Evolutionary conservation across 2,329 filamentous ascomycete genomes (phyloP), one percentile per base, ranked within the genome.

Genomic region (Endoconidiophora polonica): DNA sequence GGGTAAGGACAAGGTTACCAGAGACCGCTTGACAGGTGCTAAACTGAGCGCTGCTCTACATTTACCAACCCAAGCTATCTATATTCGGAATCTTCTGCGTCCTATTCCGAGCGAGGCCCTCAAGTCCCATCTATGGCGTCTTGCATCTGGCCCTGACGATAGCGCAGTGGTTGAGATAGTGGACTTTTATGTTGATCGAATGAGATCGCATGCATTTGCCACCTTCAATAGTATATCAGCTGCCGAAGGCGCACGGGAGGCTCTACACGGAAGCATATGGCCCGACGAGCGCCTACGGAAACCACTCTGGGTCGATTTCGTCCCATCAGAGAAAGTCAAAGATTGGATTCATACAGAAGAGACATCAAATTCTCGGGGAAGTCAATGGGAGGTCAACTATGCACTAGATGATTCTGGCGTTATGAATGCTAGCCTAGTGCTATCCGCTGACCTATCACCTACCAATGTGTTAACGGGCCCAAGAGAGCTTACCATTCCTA

Each of bases 11-110:
- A 63, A 64, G 22, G 78, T 81, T 16, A 3, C 7, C 18, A 7
- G 7, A 5, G 4, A 18, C 5, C 18, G 23, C 6, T 40, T n/a
- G n/a, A 48, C 46, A 3, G 39, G 46, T n/a, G 20, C 4, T n/a
- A 14, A 23, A 9, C 14, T 43, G 18, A 37, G 22, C 18, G 38
- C 38, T 5, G 73, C 84, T 0, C 65, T 80, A 36, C 84, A 91
- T 62, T 74, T 77, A 20, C 79, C 82, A 4, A 90, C 87, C 2
- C 66, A 77, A 29, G 81, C 85, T 14, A 68, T 96, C 44, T 96
- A 95, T 66, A 91, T 96, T 57, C 81, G 81, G 62, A 82, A 94
- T 59, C 77, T 96, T 49, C 88, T 93, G 77, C 81, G 90, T 44
- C 88, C 91, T 7, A 70, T 96, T 20, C 82, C 86, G 53, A 74